These are phyloP conservation scores for Leccinellum rugosiceps DNA, from an alignment of 768 basidiomycete genomes.

Conservation along the genomic window DNA sequence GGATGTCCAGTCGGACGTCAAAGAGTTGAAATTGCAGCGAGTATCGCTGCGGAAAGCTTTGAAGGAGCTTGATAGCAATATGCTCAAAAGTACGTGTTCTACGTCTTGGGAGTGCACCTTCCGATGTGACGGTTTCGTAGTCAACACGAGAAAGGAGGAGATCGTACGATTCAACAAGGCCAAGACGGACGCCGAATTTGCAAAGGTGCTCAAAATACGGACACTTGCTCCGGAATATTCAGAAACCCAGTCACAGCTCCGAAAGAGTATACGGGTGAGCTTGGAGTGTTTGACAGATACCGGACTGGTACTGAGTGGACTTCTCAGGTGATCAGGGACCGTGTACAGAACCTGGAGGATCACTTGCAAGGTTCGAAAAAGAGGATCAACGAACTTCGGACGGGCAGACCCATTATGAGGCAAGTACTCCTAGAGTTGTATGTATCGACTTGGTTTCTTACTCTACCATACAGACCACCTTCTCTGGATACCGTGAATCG, in stretches of 20 bases:
- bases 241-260: conserved; percentile 75
- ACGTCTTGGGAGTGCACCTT: conserved; percentile 5
- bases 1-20: conserved; percentile 50
- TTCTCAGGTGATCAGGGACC: conserved; percentile 62
- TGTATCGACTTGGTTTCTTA: neutral
- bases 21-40: conserved; percentile 42
- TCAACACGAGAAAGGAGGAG: conserved; percentile 79
- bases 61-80: conserved; percentile 57
- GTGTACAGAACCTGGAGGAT: conserved; percentile 77
- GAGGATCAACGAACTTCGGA: conserved; percentile 56
- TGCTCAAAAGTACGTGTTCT: conserved; percentile 58
- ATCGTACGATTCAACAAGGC: conserved; percentile 77
- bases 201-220: conserved; percentile 66
- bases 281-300: neutral
- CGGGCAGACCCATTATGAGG: conserved; percentile 63
- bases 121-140: conserved; percentile 37
- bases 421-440: conserved; percentile 29
- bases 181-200: conserved; percentile 73
- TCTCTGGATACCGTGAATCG: conserved; percentile 81
- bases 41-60: conserved; percentile 40
- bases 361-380: conserved; percentile 69
- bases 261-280: conserved; percentile 68
- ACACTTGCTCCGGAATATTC: conserved; percentile 88
- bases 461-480: conserved; percentile 56
- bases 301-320: conserved; percentile 5